Evolutionary conservation across 176 grass and related monocot genomes (phyloP).

Genomic region (Pontederia crassipes): DNA sequence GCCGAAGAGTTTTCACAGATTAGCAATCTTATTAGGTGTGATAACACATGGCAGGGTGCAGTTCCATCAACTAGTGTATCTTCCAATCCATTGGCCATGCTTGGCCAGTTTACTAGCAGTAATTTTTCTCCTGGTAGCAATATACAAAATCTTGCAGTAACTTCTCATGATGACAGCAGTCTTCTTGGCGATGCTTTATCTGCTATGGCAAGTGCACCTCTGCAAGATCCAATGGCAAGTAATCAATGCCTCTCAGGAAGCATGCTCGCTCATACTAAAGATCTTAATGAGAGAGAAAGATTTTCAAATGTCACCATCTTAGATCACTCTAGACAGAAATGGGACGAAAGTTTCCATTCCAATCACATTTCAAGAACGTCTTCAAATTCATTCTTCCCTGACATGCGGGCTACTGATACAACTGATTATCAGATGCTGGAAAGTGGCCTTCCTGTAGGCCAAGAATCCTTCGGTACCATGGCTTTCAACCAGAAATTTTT

Average conservation of each 20-base stretch:
- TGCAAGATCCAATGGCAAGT: constrained; percentile 6
- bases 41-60: constrained; percentile 19
- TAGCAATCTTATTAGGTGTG: constrained; percentile 28
- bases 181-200: constrained; percentile 1
- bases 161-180: neutral
- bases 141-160: constrained; percentile 2
- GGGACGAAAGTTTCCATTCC: neutral
- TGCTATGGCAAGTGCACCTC: neutral
- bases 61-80: constrained; percentile 26
- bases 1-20: constrained; percentile 29
- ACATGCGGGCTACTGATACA: constrained; percentile 22
- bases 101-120: neutral
- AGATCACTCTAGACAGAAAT: neutral
- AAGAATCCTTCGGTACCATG: neutral
- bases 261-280: neutral
- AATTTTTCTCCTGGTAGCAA: neutral
- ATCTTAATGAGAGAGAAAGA: neutral
- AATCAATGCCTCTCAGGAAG: neutral
- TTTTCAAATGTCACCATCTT: constrained; percentile 11
- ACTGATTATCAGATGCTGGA: constrained; percentile 5
- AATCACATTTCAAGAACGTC: constrained; percentile 11
- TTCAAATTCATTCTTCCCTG: constrained; percentile 26
- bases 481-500: neutral
- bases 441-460: neutral
- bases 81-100: neutral